Base-by-base conservation (phyloP, 257 asterid genomes). In the Fraxinus pennsylvanica region DNA sequence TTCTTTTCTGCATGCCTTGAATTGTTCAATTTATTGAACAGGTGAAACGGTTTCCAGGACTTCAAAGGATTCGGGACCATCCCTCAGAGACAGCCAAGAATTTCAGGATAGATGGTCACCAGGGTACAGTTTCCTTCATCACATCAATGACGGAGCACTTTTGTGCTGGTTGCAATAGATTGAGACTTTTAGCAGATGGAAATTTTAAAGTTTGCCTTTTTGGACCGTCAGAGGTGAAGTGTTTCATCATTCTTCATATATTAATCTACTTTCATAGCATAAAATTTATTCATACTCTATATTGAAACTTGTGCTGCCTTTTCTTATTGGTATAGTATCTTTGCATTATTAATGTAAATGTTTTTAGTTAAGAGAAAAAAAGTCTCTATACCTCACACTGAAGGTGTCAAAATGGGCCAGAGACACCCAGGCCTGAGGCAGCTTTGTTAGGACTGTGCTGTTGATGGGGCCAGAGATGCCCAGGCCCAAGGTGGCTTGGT, bases 161-260 rank as follows among this genome's bases (percentile, higher is more conserved):
- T 82, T 92, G 98, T 87, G 94, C 95, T 81, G 99, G 99, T 80
- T 93, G 99, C 84, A 96, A 93, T 78, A 86, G 99, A 82, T 85
- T 96, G 85, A 87, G 99, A 81, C 93, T 96, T 81, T 85, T 96
- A 47, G 98, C 97, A 61, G 97, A 96, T 83, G 99, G 98, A 81
- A 96, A 93, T 87, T 92, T 96, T 77, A 96, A 96, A 91, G 99
- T 96, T 63, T 96, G 99, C 92, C 98, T 93, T 73, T 93, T 96
- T 82, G 99, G 99, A 71, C 95, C 98, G 41, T 91, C 98, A 5
- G 99, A 93, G 99, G 99, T 96, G 81, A 85, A 75, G 6, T 22
- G 0, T 39, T 57, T 25, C 71, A 54, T 75, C 33, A 21, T 27
- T 68, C 45, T 27, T 69, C 41, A 70, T 77, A 27, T 35, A 36